A percentile compares a stretch with the other conserved stretches of the same genome.
These are phyloP conservation scores for Solanum chmielewskii DNA, from an alignment of 257 asterid species.

Conservation along the genomic window DNA sequence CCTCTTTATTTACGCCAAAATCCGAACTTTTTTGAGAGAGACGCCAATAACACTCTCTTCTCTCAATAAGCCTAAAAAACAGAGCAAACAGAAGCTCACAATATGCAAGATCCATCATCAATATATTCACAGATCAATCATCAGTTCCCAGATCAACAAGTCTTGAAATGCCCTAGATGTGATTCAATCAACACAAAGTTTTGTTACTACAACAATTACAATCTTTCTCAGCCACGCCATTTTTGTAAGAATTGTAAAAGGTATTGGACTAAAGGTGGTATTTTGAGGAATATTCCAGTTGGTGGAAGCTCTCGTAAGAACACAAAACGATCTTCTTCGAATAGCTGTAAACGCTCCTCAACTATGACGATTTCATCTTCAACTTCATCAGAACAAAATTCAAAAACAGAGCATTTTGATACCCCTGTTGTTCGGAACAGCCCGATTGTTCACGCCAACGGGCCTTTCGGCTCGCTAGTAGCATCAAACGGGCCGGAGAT, in stretches of 20 bases:
- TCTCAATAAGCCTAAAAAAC: background rate
- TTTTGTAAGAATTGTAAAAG: conserved; percentile 74
- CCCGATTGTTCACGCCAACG: background rate
- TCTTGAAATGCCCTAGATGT: conserved; percentile 77
- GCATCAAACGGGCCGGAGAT: conserved; percentile 40
- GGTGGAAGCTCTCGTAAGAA: conserved; percentile 73
- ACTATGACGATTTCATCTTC: background rate
- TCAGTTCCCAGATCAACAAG: conserved; percentile 64
- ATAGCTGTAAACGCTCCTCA: conserved; percentile 10
- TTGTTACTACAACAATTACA: conserved; percentile 87
- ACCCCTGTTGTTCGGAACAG: background rate
- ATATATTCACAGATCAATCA: conserved; percentile 45
- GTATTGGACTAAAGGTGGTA: conserved; percentile 92
- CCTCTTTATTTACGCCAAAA: background rate
- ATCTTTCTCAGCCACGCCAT: conserved; percentile 92
- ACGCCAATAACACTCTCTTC: background rate
- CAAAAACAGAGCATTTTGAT: conserved; percentile 18
- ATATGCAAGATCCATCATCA: conserved; percentile 54
- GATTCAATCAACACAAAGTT: conserved; percentile 72
- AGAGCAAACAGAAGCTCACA: background rate
- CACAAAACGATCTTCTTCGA: conserved; percentile 37
- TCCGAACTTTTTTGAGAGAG: background rate
- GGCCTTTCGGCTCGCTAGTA: conserved; percentile 40
- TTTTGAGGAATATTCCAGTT: conserved; percentile 74
- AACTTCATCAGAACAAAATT: background rate